Evolutionary conservation across 2,329 filamentous ascomycete species (phyloP).

Genomic region (Diaporthe sp.): DNA sequence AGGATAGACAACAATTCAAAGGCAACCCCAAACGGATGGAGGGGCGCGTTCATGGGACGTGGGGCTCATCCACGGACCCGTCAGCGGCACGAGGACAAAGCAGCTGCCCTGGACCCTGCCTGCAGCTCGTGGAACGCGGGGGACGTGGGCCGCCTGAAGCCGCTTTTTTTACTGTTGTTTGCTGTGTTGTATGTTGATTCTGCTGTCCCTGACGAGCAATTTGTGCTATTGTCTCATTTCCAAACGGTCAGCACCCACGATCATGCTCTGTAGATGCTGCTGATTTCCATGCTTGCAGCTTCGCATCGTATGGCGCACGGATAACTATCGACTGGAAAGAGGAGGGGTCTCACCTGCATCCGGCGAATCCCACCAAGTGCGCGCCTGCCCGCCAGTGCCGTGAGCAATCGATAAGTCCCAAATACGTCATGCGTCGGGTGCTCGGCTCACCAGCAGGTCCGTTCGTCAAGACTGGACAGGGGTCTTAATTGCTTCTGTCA

Average conservation of each 20-base stretch:
- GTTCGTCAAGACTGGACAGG: not conserved
- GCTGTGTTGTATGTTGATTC: too few relatives aligned
- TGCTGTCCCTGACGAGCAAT: not conserved
- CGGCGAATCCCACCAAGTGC: slow-evolving; percentile 12
- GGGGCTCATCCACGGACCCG: slow-evolving; percentile 10
- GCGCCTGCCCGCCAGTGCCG: slow-evolving; percentile 17
- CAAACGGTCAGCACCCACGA: not conserved
- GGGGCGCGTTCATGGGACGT: slow-evolving; percentile 2
- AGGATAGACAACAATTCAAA: not conserved
- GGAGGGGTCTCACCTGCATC: slow-evolving; percentile 22
- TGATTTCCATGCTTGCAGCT: not conserved
- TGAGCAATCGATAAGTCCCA: slow-evolving; percentile 15
- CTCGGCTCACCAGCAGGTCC: slow-evolving; percentile 14
- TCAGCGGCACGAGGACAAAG: slow-evolving; percentile 28
- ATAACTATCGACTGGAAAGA: not conserved
- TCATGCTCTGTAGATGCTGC: not conserved
- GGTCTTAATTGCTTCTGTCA: slow-evolving; percentile 16
- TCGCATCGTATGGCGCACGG: not conserved
- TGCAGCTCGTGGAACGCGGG: slow-evolving; percentile 14
- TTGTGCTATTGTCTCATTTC: not conserved
- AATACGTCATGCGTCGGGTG: slow-evolving; percentile 17
- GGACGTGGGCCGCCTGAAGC: slow-evolving; percentile 14
- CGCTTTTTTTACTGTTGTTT: not conserved
- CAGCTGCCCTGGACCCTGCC: slow-evolving; percentile 33
- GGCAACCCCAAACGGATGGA: not conserved